Base-by-base conservation (phyloP, 2,329 filamentous ascomycete genomes). In the Stagonosporopsis rhizophila region DNA sequence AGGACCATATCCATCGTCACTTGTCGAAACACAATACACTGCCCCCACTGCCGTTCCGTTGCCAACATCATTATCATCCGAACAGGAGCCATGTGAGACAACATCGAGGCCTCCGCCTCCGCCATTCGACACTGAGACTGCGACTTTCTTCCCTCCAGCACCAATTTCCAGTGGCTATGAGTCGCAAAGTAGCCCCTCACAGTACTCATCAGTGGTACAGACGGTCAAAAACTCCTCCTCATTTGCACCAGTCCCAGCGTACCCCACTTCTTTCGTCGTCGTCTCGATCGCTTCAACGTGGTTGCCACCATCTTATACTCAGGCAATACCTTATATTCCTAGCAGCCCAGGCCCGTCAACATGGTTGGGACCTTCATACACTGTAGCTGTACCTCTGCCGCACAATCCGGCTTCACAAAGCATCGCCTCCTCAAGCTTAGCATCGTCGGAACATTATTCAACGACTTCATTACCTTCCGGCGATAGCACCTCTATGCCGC, bases 81-180 rank as follows among this genome's bases (percentile, higher is more conserved):
- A 37, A 14, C 53, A 56, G 22, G 56, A 58, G 23, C 54, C 54
- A 4, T 58, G 48, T 28, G 54, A 58, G 35, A 61, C 49, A 15
- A 38, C 37, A 25, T 39, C 46, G 17, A 60, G 35, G 30, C 51
- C 37, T 17, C 20, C 46, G 12, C 37, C 19, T 27, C 34, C 54
- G 12, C 57, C 60, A 39, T 62, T 55, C 34, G 54, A 57, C 14
- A 61, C 60, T 6, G 35, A 42, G 1, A 56, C 38, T 8, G 28
- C 39, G 7, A 25, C 52, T 14, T 22, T 35, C 5, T 48, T 44
- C 19, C 28, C 45, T n/a, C 44, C 51, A 22, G 23, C 38, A 30
- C 8, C 44, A 19, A 39, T 54, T 8, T 32, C 44, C 12, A 50
- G 42, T 20, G 52, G 22, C 17, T 48, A 52, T 17, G 17, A 47